Conservation (phyloP, 2,329 filamentous ascomycete species). For the Scedosporium aurantiacum region DNA sequence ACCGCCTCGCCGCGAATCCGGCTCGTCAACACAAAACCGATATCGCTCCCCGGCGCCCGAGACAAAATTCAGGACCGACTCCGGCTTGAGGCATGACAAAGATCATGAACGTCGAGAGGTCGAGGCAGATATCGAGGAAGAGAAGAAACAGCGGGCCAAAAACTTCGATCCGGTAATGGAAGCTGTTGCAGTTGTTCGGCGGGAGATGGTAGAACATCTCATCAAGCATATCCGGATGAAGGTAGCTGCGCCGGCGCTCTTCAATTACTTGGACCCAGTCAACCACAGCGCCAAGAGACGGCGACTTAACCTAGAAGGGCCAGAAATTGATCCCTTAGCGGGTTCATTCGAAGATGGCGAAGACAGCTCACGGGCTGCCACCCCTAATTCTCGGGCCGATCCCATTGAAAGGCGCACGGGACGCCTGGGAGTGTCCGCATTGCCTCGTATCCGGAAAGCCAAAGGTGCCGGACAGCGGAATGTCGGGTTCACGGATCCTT, state of each 20-base stretch:
- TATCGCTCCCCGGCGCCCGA: not conserved
- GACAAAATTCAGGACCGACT: constrained; percentile 17
- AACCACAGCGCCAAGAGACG: constrained; percentile 71
- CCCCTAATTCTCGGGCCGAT: constrained; percentile 53
- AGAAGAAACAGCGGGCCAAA: constrained; percentile 76
- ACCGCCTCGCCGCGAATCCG: constrained; percentile 8
- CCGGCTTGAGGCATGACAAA: constrained; percentile 52
- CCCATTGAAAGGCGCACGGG: constrained; percentile 49
- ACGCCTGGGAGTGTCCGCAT: constrained; percentile 44
- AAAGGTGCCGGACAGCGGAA: constrained; percentile 27
- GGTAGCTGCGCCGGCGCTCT: constrained; percentile 70
- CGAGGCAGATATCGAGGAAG: constrained; percentile 74
- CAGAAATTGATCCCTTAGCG: constrained; percentile 43
- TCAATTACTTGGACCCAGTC: constrained; percentile 70
- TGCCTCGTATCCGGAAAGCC: constrained; percentile 66
- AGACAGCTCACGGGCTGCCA: constrained; percentile 52
- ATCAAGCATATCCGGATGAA: constrained; percentile 82
- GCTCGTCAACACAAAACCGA: not conserved
- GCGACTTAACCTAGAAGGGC: constrained; percentile 65
- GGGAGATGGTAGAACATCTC: constrained; percentile 76
- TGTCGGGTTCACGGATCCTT: constrained; percentile 37
- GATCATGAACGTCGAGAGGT: constrained; percentile 59
- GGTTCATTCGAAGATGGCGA: constrained; percentile 44
- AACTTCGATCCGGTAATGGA: constrained; percentile 85
- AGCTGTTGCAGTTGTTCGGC: constrained; percentile 65